Evolutionary conservation across 2,329 filamentous ascomycete genomes (phyloP), one percentile per base, ranked within the genome.

Genomic region (Nemania abortiva): DNA sequence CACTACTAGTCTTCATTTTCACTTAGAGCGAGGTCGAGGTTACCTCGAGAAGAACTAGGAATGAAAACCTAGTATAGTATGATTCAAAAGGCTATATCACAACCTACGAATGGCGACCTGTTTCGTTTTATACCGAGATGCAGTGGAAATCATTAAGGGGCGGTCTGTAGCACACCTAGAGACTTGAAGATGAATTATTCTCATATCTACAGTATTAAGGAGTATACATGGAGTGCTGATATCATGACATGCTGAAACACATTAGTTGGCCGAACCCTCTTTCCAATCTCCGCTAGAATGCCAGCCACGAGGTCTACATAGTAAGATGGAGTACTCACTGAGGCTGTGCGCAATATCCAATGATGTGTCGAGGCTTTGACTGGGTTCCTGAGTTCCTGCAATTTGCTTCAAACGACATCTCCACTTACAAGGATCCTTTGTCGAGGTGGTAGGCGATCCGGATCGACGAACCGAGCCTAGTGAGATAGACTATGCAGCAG

Each of bases 381-480:
- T 63, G 31, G 63, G 63, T 66, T 60, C 58, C 58, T 59, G 67
- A 63, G 37, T 56, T 66, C 63, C 58, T 69, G 63, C 31, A 66
- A 69, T 69, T 69, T 66, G 50, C 59, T 56, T 69, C 67, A 69
- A 60, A 69, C 67, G 49, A 20, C 13, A 59, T 60, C 59, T 27
- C 67, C 67, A 66, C 67, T 52, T 47, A 63, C 67, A 66, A 27
- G 67, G 63, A 59, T 6, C 15, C 22, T 9, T 42, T 22, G 37
- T 55, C n/a, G 47, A 37, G 42, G 39, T 45, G 24, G 49, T 31
- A 50, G 61, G 65, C 49, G 50, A 68, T 65, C 65, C 65, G 61
- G 61, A 22, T 37, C 57, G 63, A 55, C 10, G 22, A 66, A 29
- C 67, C 63, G 63, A 66, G 50, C 27, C 58, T 54, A 63, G 49